These are phyloP conservation scores for Massarina eburnea DNA, from an alignment of 2,329 filamentous ascomycete species.

Conservation along the genomic window DNA sequence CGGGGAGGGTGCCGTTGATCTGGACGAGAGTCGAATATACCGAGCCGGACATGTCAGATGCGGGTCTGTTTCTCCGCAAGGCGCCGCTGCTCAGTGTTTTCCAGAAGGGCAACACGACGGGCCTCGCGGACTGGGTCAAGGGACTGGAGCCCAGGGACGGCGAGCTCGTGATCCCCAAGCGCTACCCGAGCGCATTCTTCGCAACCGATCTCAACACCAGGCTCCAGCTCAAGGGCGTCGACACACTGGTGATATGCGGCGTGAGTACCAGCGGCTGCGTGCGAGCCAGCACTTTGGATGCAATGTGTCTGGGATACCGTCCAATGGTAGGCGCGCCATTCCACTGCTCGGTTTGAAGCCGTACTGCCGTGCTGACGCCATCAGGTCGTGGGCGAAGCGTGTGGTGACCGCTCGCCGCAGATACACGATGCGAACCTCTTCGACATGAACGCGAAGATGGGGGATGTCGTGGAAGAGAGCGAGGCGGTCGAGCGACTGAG, in stretches of 20 bases:
- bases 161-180: constrained; percentile 46
- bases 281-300: constrained; percentile 48
- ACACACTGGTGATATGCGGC: constrained; percentile 51
- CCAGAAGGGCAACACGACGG: constrained; percentile 44
- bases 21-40: constrained; percentile 51
- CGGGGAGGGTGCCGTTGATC: constrained; percentile 43
- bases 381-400: constrained; percentile 49
- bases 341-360: constrained; percentile 1
- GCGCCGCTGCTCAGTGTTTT: constrained; percentile 47
- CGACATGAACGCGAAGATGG: constrained; percentile 52
- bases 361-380: background rate
- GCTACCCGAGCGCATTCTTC: constrained; percentile 50
- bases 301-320: constrained; percentile 48
- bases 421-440: constrained; percentile 51
- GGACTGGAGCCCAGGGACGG: constrained; percentile 42
- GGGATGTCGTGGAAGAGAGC: constrained; percentile 47
- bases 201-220: constrained; percentile 48
- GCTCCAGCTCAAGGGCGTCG: constrained; percentile 43
- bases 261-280: constrained; percentile 54
- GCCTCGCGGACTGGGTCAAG: constrained; percentile 44
- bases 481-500: constrained; percentile 46
- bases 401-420: constrained; percentile 48
- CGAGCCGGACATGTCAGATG: constrained; percentile 49
- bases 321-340: constrained; percentile 44
- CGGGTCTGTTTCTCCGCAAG: constrained; percentile 49